Base-by-base conservation (phyloP, 768 basidiomycete species). In the Phaffia tasmanica region DNA sequence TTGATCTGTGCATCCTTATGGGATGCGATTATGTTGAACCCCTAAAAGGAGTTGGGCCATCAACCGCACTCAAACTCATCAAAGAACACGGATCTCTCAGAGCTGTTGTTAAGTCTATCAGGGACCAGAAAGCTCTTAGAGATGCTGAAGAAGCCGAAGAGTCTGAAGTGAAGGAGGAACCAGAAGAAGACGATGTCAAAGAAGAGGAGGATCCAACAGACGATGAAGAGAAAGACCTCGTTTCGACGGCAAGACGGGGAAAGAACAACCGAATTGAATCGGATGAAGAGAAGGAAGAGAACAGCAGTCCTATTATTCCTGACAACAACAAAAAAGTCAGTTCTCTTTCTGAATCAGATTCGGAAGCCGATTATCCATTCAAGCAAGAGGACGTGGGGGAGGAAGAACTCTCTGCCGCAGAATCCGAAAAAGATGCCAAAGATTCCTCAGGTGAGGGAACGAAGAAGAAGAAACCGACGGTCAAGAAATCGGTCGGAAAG, bases 11-110 rank as follows among this genome's bases (percentile, higher is more conserved):
- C 74, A 87, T 99, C 70, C 82, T 99, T 11, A 84, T 98, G 49
- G 95, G 95, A 5, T 99, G 95, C 68, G 95, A 99, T 74, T 99
- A 99, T 77, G 85, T 99, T 66, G 95, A 99, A 75, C 95, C 95
- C n/a, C 91, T 95, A 75, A 93, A 85, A 76, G 95, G 95, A 2
- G 79, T 99, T 53, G 95, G 95, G 30, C 93, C 95, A 18, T 95
- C 97, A 75, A 90, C 86, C 18, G 95, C 94, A 3, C 79, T 95
- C 60, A 99, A 98, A 77, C 82, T 97, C 42, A 81, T 98, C 54
- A 81, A 87, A 69, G 94, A 99, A 73, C 79, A 88, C 67, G 85
- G 85, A 11, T 80, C 81, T 14, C 81, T 99, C 23, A 83, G 80
- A 54, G 81, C 80, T 2, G 86, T 95, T 48, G 79, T 95, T 47